These are phyloP conservation scores for Fusarium poae DNA, from an alignment of 2,329 filamentous ascomycete genomes.

Conservation along the genomic window DNA sequence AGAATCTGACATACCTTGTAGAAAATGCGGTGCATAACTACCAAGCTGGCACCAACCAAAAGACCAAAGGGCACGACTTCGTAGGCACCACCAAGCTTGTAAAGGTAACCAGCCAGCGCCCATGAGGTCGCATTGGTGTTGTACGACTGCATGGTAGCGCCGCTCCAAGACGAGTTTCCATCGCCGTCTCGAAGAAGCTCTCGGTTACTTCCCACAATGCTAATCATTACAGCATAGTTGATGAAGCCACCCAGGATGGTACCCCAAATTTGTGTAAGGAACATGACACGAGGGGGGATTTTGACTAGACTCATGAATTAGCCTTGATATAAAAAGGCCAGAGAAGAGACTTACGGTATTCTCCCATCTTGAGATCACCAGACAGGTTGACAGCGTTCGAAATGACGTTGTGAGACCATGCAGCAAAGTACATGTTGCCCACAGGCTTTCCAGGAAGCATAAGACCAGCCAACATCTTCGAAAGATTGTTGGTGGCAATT, in stretches of 20 bases:
- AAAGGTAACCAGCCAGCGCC: conserved; percentile 67
- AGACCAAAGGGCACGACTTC: conserved; percentile 64
- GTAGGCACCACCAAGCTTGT: conserved; percentile 60
- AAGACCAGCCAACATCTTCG: conserved; percentile 68
- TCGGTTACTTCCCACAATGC: conserved; percentile 64
- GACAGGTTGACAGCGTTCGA: conserved; percentile 62
- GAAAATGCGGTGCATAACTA: conserved; percentile 60
- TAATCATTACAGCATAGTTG: conserved; percentile 69
- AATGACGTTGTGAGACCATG: conserved; percentile 71
- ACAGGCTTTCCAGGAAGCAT: conserved; percentile 64
- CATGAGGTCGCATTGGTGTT: conserved; percentile 63
- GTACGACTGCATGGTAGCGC: conserved; percentile 63
- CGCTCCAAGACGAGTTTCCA: conserved; percentile 66
- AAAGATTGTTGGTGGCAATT: conserved; percentile 70
- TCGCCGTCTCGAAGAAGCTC: conserved; percentile 60
- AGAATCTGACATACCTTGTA: conserved; percentile 54
- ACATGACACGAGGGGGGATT: conserved; percentile 67
- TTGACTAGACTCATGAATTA: conserved; percentile 59
- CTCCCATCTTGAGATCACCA: conserved; percentile 69
- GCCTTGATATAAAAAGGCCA: neutral
- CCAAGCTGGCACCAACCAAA: conserved; percentile 60
- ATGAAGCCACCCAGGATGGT: conserved; percentile 66
- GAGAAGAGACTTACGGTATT: conserved; percentile 61
- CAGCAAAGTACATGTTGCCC: conserved; percentile 70
- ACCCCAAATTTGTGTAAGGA: conserved; percentile 67